A percentile compares a stretch with the other conserved stretches of the same genome.
Evolutionary conservation across 306 rosid species (phyloP).

Genomic region (Adenanthera pavonina): DNA sequence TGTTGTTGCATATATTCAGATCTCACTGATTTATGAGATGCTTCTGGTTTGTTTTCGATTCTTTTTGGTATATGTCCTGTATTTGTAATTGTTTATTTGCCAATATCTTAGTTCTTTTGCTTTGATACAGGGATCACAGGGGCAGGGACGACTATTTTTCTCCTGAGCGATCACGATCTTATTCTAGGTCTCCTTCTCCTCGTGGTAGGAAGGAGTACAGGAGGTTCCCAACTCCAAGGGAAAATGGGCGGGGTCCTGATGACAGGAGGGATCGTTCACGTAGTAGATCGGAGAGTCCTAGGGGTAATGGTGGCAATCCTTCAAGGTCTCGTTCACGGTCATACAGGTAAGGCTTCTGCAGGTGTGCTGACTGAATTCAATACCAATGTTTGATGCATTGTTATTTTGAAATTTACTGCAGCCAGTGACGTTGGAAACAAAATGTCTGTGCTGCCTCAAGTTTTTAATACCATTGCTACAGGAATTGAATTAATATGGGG

Average conservation of each 20-base stretch:
- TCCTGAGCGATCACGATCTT: slow-evolving; percentile 74
- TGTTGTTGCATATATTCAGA: slow-evolving; percentile 29
- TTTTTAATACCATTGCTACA: not conserved
- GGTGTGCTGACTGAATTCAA: slow-evolving; percentile 16
- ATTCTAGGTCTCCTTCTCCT: slow-evolving; percentile 74
- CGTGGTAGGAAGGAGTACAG: slow-evolving; percentile 53
- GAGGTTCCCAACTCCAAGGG: slow-evolving; percentile 61
- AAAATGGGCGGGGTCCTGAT: slow-evolving; percentile 58
- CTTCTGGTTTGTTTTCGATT: slow-evolving; percentile 29
- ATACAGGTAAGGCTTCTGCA: slow-evolving; percentile 62
- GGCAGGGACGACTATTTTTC: slow-evolving; percentile 64
- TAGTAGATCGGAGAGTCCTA: slow-evolving; percentile 64
- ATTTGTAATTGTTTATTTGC: slow-evolving; percentile 30
- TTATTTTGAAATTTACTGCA: not conserved
- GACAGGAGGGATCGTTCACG: slow-evolving; percentile 55
- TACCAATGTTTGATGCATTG: not conserved
- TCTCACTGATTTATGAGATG: slow-evolving; percentile 42
- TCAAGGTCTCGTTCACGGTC: slow-evolving; percentile 69
- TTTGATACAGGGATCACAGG: slow-evolving; percentile 62
- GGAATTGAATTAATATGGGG: not conserved
- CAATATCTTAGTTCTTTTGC: slow-evolving; percentile 10
- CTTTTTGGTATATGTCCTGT: slow-evolving; percentile 3
- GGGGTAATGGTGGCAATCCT: slow-evolving; percentile 54
- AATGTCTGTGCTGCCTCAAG: not conserved
- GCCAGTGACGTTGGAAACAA: not conserved